phyloP scores from a whole-genome alignment of 1,284 basidiomycete genomes.

The Gastroboletus turbinatus region DNA sequence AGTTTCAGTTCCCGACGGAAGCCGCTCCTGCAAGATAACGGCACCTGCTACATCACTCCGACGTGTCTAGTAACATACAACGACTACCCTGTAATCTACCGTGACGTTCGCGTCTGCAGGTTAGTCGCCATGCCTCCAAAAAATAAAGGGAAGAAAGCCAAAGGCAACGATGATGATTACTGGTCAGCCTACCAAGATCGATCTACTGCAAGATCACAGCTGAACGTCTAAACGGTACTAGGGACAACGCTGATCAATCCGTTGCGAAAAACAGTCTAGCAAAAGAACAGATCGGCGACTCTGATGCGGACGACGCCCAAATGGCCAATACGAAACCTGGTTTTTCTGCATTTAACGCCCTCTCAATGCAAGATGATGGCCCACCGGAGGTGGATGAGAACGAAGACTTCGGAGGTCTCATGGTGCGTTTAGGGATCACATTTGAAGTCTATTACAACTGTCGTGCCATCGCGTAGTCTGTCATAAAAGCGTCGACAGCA shows the following conservation, averaged over 20 bases:
- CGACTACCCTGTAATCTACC: background rate
- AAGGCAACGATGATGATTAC: constrained; percentile 81
- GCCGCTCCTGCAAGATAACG: constrained; percentile 23
- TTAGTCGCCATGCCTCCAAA: constrained; percentile 73
- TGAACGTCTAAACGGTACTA: constrained; percentile 31
- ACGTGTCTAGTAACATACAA: background rate
- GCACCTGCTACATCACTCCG: background rate
- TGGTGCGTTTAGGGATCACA: constrained; percentile 55
- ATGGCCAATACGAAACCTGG: constrained; percentile 33
- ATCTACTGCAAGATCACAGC: constrained; percentile 13
- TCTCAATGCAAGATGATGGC: constrained; percentile 46
- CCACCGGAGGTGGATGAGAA: constrained; percentile 62
- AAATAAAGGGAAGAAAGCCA: constrained; percentile 85
- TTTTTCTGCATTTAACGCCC: constrained; percentile 54
- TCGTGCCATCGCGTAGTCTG: constrained; percentile 39
- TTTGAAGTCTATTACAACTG: constrained; percentile 5
- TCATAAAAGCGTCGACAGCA: constrained; percentile 53
- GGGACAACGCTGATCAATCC: constrained; percentile 70
- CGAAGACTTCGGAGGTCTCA: constrained; percentile 78
- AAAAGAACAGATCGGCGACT: constrained; percentile 39
- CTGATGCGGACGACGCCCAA: constrained; percentile 41
- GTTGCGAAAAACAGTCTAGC: constrained; percentile 45
- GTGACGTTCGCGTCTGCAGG: background rate
- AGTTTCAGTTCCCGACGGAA: constrained; percentile 18
- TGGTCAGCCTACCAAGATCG: constrained; percentile 55